A percentile compares a stretch with the other conserved stretches of the same genome.
phyloP scores from a whole-genome alignment of 2,329 filamentous ascomycete species.

The Claviceps monticola region DNA sequence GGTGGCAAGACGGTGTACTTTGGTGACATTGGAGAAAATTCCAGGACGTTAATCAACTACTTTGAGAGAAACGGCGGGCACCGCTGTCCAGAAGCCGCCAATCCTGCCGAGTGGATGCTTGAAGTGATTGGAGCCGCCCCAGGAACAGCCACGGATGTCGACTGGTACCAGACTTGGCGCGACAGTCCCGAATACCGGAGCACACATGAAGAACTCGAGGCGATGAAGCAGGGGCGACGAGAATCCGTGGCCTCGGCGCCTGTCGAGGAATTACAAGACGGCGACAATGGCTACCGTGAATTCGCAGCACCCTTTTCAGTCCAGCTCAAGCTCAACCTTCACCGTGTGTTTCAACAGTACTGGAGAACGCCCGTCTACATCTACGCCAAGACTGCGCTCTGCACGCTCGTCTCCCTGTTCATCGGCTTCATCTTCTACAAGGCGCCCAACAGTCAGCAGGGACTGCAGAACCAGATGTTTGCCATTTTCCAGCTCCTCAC shows the following conservation, averaged over 20 bases:
- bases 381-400: constrained; percentile 65
- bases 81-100: constrained; percentile 52
- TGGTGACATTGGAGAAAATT: constrained; percentile 62
- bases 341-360: constrained; percentile 79
- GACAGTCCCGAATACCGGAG: constrained; percentile 39
- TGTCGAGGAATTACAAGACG: neutral
- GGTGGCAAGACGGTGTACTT: constrained; percentile 73
- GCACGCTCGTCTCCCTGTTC: constrained; percentile 52
- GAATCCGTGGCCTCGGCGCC: constrained; percentile 9
- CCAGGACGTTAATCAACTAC: constrained; percentile 53
- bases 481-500: constrained; percentile 72
- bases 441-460: constrained; percentile 57
- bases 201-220: constrained; percentile 43
- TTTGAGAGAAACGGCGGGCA: constrained; percentile 61
- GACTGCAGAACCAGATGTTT: constrained; percentile 78
- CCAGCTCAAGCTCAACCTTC: constrained; percentile 54
- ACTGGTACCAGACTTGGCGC: constrained; percentile 53
- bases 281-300: constrained; percentile 44
- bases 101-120: constrained; percentile 74
- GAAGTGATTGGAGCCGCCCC: constrained; percentile 49
- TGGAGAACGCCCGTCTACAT: constrained; percentile 86
- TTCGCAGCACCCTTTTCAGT: constrained; percentile 62
- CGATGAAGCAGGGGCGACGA: constrained; percentile 37
- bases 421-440: constrained; percentile 73
- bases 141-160: constrained; percentile 46